These are phyloP conservation scores for Leccinum proximum DNA, from an alignment of 1,284 basidiomycete genomes.

Conservation along the genomic window DNA sequence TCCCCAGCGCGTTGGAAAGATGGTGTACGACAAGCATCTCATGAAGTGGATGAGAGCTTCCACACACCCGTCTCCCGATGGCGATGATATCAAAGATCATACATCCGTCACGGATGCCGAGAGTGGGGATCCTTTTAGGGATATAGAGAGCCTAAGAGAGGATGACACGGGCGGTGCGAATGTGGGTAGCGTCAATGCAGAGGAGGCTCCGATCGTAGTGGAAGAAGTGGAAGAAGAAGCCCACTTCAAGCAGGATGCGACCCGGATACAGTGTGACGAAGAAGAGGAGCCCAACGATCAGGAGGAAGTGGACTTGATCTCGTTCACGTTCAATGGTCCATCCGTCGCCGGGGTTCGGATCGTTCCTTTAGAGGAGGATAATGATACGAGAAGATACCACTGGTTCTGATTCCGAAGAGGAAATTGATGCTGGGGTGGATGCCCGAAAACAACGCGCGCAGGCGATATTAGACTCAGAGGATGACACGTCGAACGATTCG, in stretches of 20 bases:
- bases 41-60: constrained; percentile 83
- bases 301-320: constrained; percentile 62
- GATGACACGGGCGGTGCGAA: constrained; percentile 40
- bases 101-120: constrained; percentile 44
- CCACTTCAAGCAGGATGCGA: constrained; percentile 39
- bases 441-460: constrained; percentile 17
- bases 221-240: constrained; percentile 28
- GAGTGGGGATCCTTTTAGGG: constrained; percentile 84
- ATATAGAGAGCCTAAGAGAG: constrained; percentile 79
- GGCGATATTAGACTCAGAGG: constrained; percentile 42
- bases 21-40: constrained; percentile 79
- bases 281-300: constrained; percentile 48
- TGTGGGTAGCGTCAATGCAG: constrained; percentile 8
- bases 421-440: constrained; percentile 16
- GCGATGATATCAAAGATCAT: constrained; percentile 38
- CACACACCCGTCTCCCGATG: constrained; percentile 32
- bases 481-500: constrained; percentile 27
- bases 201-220: constrained; percentile 15
- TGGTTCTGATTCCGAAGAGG: constrained; percentile 47
- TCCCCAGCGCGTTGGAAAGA: constrained; percentile 78
- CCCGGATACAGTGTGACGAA: constrained; percentile 43
- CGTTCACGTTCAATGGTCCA: constrained; percentile 66
- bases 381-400: constrained; percentile 43
- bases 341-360: constrained; percentile 46
- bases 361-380: constrained; percentile 36